phyloP scores from a whole-genome alignment of 306 rosid genomes.

The Sicyos baderoa region DNA sequence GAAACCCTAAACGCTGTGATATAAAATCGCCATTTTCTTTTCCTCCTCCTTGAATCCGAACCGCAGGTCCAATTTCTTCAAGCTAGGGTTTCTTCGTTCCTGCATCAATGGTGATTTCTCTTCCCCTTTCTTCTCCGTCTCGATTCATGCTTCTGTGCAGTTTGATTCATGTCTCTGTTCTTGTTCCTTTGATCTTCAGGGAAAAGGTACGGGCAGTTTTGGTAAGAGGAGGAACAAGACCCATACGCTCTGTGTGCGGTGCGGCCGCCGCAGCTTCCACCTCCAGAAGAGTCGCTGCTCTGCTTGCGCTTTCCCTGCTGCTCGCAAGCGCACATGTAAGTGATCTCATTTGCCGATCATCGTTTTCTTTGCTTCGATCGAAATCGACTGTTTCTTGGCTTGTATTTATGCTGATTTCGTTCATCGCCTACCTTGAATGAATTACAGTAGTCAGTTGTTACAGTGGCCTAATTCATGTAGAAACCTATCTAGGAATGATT shows the following conservation, averaged over 20 bases:
- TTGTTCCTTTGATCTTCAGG: slow-evolving; percentile 30
- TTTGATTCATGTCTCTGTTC: not conserved
- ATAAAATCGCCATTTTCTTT: not conserved
- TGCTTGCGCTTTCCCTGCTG: slow-evolving; percentile 91
- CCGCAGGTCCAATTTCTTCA: not conserved
- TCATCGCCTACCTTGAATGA: not conserved
- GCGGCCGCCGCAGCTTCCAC: slow-evolving; percentile 98
- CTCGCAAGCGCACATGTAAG: slow-evolving; percentile 78
- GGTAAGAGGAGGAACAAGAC: slow-evolving; percentile 99
- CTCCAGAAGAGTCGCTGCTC: slow-evolving; percentile 95
- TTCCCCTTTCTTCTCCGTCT: not conserved
- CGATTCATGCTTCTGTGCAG: not conserved
- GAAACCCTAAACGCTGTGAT: slow-evolving; percentile 28
- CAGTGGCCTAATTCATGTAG: too few species aligned
- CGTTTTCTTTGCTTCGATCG: not conserved
- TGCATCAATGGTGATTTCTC: slow-evolving; percentile 44
- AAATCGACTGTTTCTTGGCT: not conserved
- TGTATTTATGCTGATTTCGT: not conserved
- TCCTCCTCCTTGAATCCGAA: slow-evolving; percentile 4
- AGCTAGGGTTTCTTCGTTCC: slow-evolving; percentile 42
- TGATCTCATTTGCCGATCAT: too few species aligned
- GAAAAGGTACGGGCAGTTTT: slow-evolving; percentile 94
- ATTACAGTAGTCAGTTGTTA: too few species aligned
- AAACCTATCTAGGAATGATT: too few species aligned
- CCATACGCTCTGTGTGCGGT: slow-evolving; percentile 88